Evolutionary conservation across 805 yeast genomes (phyloP), one percentile per base, ranked within the genome.

Genomic region (Soucietia sequanensis): DNA sequence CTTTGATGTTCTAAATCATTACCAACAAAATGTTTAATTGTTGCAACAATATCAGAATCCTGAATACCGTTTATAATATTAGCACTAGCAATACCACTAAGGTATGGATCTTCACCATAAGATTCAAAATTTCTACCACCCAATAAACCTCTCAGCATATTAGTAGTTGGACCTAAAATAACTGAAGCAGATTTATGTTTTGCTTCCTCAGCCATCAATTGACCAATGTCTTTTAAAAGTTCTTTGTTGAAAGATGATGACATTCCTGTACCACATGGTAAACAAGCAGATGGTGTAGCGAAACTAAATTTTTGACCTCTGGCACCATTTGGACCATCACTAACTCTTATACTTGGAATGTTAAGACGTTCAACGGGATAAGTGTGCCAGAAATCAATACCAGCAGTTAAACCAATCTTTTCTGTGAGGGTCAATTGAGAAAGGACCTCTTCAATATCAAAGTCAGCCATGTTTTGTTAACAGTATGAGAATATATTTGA

Each of bases 341-440:
- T 46, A 21, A 72, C 48, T 48, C 81, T 62, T 5, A 77, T 40
- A 0, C 70, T 54, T 2, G 79, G 80, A 26, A 77, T 49, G 14
- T 60, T 63, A 20, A 72, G 48, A 26, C 71, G 39, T 17, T 48
- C 52, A 15, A 75, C 58, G 1, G 66, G 47, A 34, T 37, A 46
- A 2, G 80, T 75, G 54, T 73, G 78, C 79, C 80, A 75, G 51
- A 63, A 62, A 47, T 75, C 79, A 27, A 52, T 49, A 22, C 78
- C 63, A 27, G 53, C 41, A 15, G 56, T 34, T 15, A 59, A 47
- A 5, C 45, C 31, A 31, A 54, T 44, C 27, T 58, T 59, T 33
- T 59, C 64, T 8, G 40, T 39, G 3, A 51, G 36, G 10, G 63
- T 52, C 37, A 59, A 47, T 42, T 54, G 43, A 13, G 44, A 31